Evolutionary conservation across 768 basidiomycete genomes (phyloP), one percentile per base, ranked within the genome.

Genomic region (Wakefieldia striispora): DNA sequence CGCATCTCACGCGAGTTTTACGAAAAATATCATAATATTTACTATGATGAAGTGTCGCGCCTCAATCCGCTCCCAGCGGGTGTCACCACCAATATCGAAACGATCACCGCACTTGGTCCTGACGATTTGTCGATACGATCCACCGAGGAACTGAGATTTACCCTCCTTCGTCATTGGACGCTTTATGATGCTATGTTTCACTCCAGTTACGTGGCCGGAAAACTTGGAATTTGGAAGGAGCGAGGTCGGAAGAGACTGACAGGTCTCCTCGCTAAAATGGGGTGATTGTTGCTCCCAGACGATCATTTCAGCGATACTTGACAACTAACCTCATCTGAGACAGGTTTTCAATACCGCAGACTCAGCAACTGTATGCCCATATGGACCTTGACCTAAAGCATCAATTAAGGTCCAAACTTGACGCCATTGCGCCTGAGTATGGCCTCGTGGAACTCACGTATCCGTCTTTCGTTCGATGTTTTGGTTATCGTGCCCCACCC

Each of bases 131-230:
- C 85, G 26, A 83, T 99, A 55, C 81, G 91, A 34, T 75, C 86
- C 35, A 84, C 83, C 27, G 92, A 95, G 44, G 97, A 99, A 68
- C 74, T 98, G 46, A 80, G 97, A 21, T 98, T 99, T 67, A 94
- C 86, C 71, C 78, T 97, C 46, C 94, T 95, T 65, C 80, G 95
- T 49, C 97, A 98, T 71, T 99, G 97, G 97, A 97, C 88, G 26
- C 71, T 99, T 40, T 98, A 97, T 64, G 97, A 99, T 62, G 85
- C 95, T 11, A 98, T 99, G 97, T 86, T 86, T 60, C 95, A 99
- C 67, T 97, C 94, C 3, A 90, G 89, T 49, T 99, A 98, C 61
- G 87, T 99, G 16, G 95, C 94, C 7, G 87, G 90, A 43, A 93
- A 92, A 67, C 78, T 99, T 51, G 94, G 93, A 3, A 91, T 95